Evolutionary conservation across 2,329 filamentous ascomycete species (phyloP).

Genomic region (Gaeumannomyces sp.): DNA sequence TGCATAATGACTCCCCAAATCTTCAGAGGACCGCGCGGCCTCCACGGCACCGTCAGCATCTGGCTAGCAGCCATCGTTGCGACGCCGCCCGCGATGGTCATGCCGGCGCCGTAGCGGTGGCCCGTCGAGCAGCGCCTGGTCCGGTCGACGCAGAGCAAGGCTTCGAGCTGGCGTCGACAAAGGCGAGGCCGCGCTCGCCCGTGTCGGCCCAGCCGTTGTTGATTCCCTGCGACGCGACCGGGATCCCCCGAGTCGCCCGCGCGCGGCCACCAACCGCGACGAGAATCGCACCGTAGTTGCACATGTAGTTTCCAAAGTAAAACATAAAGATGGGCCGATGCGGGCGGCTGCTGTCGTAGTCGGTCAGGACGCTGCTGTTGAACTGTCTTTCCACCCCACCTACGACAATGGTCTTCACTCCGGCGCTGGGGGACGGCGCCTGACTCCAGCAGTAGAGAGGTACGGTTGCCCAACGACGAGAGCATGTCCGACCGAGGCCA

Average conservation of each 20-base stretch:
- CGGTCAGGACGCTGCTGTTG: not conserved
- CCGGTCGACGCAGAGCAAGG: conserved; percentile 35
- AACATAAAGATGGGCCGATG: conserved; percentile 31
- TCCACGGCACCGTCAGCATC: no score
- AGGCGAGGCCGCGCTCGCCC: conserved; percentile 33
- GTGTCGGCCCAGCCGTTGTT: conserved; percentile 36
- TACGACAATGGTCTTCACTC: not conserved
- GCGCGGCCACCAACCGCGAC: conserved; percentile 33
- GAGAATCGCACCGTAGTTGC: no score
- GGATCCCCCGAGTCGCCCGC: conserved; percentile 31
- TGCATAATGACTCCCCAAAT: no score
- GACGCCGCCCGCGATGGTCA: conserved; percentile 24
- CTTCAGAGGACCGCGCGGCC: no score
- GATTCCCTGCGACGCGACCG: conserved; percentile 36
- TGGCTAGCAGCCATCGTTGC: no score
- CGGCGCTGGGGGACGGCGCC: not conserved
- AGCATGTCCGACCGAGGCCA: no score
- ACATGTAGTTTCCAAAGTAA: conserved; percentile 31
- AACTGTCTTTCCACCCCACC: not conserved
- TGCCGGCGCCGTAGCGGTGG: conserved; percentile 37
- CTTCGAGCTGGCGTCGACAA: conserved; percentile 31
- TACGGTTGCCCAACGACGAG: no score
- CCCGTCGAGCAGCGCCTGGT: conserved; percentile 35
- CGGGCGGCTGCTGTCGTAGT: not conserved
- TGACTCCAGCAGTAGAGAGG: not conserved